A percentile compares a stretch with the other conserved stretches of the same genome.
These are phyloP conservation scores for Hypoxylon crocopeplum DNA, from an alignment of 495 filamentous ascomycete genomes.

Conservation along the genomic window DNA sequence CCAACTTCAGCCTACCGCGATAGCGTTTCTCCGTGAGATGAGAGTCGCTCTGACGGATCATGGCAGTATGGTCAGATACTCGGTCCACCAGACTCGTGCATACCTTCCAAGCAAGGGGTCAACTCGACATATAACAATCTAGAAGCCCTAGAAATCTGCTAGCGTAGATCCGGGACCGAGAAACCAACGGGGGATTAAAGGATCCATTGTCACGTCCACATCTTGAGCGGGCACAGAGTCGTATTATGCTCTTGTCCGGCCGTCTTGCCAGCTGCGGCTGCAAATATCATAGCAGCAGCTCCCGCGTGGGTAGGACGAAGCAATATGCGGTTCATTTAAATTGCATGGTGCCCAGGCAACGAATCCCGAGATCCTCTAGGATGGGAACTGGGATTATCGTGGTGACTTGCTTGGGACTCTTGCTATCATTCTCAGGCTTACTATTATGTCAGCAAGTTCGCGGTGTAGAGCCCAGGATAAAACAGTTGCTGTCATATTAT, in stretches of 20 bases:
- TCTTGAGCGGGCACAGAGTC: constrained; percentile 12
- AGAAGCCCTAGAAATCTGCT: constrained; percentile 31
- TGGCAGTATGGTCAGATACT: constrained; percentile 10
- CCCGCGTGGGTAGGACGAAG: constrained; percentile 32
- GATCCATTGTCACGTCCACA: constrained; percentile 11
- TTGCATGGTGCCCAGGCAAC: constrained; percentile 31
- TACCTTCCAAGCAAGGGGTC: constrained; percentile 21
- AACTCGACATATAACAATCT: constrained; percentile 2
- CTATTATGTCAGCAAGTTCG: constrained; percentile 1
- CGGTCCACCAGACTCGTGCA: constrained; percentile 17
- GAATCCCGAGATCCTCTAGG: constrained; percentile 38
- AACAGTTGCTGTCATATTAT: constrained; percentile 30
- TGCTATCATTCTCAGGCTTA: background rate
- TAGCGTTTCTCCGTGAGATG: constrained; percentile 22
- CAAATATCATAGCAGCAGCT: constrained; percentile 13
- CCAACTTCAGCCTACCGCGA: constrained; percentile 23
- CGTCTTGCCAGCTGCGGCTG: constrained; percentile 19
- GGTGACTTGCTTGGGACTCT: constrained; percentile 5
- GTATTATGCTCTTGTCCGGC: constrained; percentile 33
- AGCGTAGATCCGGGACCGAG: constrained; percentile 33
- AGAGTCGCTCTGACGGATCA: constrained; percentile 16
- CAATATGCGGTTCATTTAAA: constrained; percentile 37
- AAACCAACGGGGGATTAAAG: constrained; percentile 17
- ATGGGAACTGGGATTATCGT: constrained; percentile 21
- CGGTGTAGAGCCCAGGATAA: constrained; percentile 12